Percentiles rank a stretch among this genome's conserved stretches.
These are phyloP conservation scores for Pythium angustatum DNA, from an alignment of 352 stramenopile species.

Conservation along the genomic window DNA sequence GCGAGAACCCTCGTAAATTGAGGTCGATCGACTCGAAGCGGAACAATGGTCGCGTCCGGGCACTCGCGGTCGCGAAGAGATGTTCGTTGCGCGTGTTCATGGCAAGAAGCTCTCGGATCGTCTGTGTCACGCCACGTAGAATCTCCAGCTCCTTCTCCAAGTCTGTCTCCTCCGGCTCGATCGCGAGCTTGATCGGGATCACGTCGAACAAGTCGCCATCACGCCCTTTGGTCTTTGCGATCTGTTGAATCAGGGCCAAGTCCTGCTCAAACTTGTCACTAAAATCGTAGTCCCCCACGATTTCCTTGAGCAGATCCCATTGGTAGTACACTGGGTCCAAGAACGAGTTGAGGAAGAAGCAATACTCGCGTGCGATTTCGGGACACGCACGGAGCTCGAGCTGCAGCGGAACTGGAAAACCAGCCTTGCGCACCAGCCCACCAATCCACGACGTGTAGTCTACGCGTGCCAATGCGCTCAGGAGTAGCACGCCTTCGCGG, in stretches of 20 bases:
- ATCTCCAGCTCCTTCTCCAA: conserved; percentile 2
- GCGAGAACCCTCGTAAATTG: not conserved
- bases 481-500: not conserved
- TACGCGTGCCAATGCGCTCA: not conserved
- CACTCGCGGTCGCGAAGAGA: too few relatives aligned
- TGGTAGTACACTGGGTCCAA: conserved; percentile 5
- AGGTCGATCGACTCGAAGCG: conserved; percentile 8
- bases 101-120: not conserved
- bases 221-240: not conserved
- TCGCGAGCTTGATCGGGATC: conserved; percentile 8
- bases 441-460: conserved; percentile 19
- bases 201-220: not conserved
- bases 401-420: not conserved
- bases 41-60: conserved; percentile 1
- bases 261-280: not conserved
- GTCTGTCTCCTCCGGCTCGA: not conserved
- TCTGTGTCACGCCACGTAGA: not conserved
- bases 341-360: conserved; percentile 13
- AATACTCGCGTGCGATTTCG: conserved; percentile 8
- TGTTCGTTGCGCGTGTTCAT: not conserved
- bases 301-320: conserved; percentile 6
- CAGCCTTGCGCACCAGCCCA: not conserved
- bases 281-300: conserved; percentile 3
- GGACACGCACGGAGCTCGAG: conserved; percentile 1
- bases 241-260: not conserved